Evolutionary conservation across 2,329 filamentous ascomycete species (phyloP), one percentile per base, ranked within the genome.

Genomic region (Verticillium nubilum): DNA sequence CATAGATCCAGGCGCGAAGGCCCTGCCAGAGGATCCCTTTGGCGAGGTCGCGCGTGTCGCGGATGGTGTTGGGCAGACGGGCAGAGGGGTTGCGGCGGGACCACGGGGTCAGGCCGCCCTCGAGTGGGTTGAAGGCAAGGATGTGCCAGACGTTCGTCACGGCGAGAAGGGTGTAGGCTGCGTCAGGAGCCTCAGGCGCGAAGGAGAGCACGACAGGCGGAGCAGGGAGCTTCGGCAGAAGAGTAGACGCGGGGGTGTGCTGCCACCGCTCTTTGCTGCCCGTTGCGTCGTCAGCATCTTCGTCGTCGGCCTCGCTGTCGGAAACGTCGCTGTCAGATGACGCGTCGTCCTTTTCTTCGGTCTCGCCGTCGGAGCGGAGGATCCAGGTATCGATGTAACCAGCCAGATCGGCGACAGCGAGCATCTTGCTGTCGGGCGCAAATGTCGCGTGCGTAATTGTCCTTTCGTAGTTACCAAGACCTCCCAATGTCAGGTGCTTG

Each of bases 351-450:
- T 59, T 23, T 60, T 66, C 68, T 62, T 75, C 72, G 17, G 62
- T 59, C 27, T 72, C 66, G 3, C 63, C 64, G 9, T 71, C 70
- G 28, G 68, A 70, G 71, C 85, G 81, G 58, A 96, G 74, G 1
- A 92, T 76, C 90, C 93, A 99, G 19, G 88, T 92, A 69, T 98
- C 93, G 31, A 98, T 80, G 72, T 88, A 92, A 52, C 95, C 95
- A 52, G 89, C 87, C 57, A 97, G 75, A 71, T 97, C 94, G 54
- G 89, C 87, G 29, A 87, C 85, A 9, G 89, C 92, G 54, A 98
- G 77, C 63, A 96, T 84, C 64, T 83, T 86, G 70, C 90, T 91
- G 70, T 97, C 89, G 5, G 87, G 79, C 10, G 92, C 93, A 72
- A 98, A 97, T 2, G 87, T 81, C 27, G 88, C 73, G 58, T 91